Evolutionary conservation across 345 rosid species (phyloP).

Genomic region (Aquilaria yunnanensis): DNA sequence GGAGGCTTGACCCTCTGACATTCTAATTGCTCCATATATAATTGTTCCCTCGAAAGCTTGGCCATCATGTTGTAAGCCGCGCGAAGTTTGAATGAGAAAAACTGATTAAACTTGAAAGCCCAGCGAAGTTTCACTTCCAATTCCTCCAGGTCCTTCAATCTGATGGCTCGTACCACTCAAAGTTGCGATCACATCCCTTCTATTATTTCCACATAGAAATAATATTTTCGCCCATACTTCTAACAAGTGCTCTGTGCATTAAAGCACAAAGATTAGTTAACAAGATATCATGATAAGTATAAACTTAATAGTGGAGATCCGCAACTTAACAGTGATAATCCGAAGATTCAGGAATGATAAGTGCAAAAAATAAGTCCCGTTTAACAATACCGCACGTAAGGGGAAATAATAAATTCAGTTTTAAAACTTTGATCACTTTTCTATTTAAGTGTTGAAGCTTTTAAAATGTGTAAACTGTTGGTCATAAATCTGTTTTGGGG

Average conservation of each 20-base stretch:
- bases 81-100: conserved; percentile 93
- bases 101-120: conserved; percentile 25
- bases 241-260: conserved; percentile 65
- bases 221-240: conserved; percentile 91
- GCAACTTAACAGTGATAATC: no score
- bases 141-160: conserved; percentile 25
- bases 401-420: neutral
- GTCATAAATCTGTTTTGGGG: no score
- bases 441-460: no score
- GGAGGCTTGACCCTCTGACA: no score
- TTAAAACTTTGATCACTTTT: no score
- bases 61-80: conserved; percentile 99
- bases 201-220: conserved; percentile 73
- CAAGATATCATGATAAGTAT: neutral
- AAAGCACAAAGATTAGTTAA: neutral
- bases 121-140: conserved; percentile 26
- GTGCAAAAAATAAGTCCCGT: no score
- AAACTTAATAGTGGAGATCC: neutral
- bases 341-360: no score
- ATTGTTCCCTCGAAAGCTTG: conserved; percentile 53
- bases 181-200: conserved; percentile 62
- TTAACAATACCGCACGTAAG: no score
- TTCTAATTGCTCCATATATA: conserved; percentile 8
- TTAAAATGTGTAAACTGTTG: no score
- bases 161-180: conserved; percentile 26